Conservation (phyloP, 352 stramenopile species). For the Globisporangium parvum region DNA sequence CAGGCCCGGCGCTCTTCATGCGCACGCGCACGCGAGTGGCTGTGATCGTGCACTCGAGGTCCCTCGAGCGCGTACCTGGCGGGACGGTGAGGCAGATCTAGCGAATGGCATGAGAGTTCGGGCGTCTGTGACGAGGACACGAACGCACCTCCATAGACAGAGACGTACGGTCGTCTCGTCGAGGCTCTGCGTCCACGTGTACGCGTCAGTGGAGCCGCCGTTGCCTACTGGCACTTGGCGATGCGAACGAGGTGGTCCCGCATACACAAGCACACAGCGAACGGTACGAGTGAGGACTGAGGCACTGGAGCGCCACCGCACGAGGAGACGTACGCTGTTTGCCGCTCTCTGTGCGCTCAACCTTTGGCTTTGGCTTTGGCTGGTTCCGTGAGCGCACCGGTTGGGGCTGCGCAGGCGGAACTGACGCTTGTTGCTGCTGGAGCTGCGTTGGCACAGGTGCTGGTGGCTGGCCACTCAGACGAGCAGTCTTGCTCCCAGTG, state of each 20-base stretch:
- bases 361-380: constrained; percentile 4
- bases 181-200: constrained; percentile 98
- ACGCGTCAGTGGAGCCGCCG: constrained; percentile 80
- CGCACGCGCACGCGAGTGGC: constrained; percentile 82
- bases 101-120: too few relatives aligned
- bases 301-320: not conserved
- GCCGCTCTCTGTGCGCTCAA: constrained; percentile 42
- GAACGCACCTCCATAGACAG: too few relatives aligned
- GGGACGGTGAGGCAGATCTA: constrained; percentile 87
- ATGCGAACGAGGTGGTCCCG: not conserved
- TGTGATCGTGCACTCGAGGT: constrained; percentile 89
- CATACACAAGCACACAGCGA: not conserved
- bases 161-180: constrained; percentile 87
- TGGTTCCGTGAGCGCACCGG: not conserved
- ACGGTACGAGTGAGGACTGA: not conserved
- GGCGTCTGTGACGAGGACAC: too few relatives aligned
- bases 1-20: constrained; percentile 32
- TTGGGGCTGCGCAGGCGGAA: not conserved
- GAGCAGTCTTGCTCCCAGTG: not conserved
- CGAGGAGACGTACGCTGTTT: constrained; percentile 52
- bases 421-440: not conserved
- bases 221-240: constrained; percentile 85
- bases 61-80: constrained; percentile 79
- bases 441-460: not conserved
- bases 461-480: not conserved